Conservation (phyloP, 2,329 filamentous ascomycete genomes). For the Alternaria sp. region DNA sequence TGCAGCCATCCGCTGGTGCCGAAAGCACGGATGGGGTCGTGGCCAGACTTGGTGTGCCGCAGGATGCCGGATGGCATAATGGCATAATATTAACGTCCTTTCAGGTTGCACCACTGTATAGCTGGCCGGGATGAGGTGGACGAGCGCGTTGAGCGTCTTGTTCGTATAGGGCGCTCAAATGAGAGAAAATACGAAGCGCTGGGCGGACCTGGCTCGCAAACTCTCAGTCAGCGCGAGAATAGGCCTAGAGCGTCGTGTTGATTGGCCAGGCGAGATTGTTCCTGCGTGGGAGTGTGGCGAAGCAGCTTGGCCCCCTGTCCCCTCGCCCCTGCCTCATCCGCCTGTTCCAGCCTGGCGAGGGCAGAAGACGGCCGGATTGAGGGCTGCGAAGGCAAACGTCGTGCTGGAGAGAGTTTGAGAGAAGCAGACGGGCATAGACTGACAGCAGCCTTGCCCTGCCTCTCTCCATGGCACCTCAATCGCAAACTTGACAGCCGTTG, state of each 20-base stretch:
- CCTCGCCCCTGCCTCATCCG: slow-evolving; percentile 27
- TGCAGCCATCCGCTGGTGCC: slow-evolving; percentile 15
- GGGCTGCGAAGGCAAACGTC: slow-evolving; percentile 10
- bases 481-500: slow-evolving; percentile 15
- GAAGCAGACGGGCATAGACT: not conserved
- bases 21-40: slow-evolving; percentile 25
- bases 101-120: not conserved
- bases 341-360: slow-evolving; percentile 9
- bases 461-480: not conserved
- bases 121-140: not conserved
- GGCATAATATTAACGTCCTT: not conserved
- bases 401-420: slow-evolving; percentile 7
- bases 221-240: slow-evolving; percentile 16
- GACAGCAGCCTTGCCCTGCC: not conserved
- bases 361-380: slow-evolving; percentile 21
- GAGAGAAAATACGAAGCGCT: slow-evolving; percentile 10
- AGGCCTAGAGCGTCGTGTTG: slow-evolving; percentile 6
- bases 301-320: slow-evolving; percentile 16
- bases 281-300: slow-evolving; percentile 36
- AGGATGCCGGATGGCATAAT: slow-evolving; percentile 15
- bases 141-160: not conserved
- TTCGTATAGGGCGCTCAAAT: not conserved
- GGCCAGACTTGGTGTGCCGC: slow-evolving; percentile 17
- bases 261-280: slow-evolving; percentile 28
- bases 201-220: slow-evolving; percentile 11